Base-by-base conservation (phyloP, 345 rosid genomes). In the Luvunga scandens region DNA sequence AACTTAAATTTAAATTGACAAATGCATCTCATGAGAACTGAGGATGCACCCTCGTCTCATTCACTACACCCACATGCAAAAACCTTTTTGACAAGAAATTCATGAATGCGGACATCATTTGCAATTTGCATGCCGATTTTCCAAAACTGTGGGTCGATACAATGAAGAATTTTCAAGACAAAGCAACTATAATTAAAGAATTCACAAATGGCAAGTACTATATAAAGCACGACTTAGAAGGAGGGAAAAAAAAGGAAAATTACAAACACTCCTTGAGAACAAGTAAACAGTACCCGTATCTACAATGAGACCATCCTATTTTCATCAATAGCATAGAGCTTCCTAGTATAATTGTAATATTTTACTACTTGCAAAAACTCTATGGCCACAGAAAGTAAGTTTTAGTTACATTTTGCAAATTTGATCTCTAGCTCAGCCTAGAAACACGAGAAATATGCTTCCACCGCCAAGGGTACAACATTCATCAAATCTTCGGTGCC, bases 321-420 rank as follows among this genome's bases (percentile, higher is more conserved):
- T 19, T 45, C 9, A 27, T 63, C 63, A 89, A 89, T 50, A 56
- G 34, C 57, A 38, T 57, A 60, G 30, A 73, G 50, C 50, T 42
- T 10, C 16, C 50, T 42, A 3, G 16, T 12, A 42, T 42, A 42
- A 42, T 12, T 42, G 50, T 12, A 42, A 12, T 13, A 42, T 33
- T 33, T 39, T 18, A 62, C 42, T 42, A 33, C 28, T 60, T 7
- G 59, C 64, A 50, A 36, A 31, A 36, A 31, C 68, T 81, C 18
- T 25, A 25, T 34, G n/a, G 27, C 24, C 2, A 62, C 50, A 45
- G n/a, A 33, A 22, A 38, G 19, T 45, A 45, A 55, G 34, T 27
- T 45, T 31, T 8, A 27, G 5, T 60, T 36, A 77, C 38, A 62
- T 55, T 18, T 25, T 56, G 68, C 59, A 75, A 48, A 62, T 61